These are phyloP conservation scores for Termitomyces sp. DNA, from an alignment of 1,284 basidiomycete species.

Conservation along the genomic window DNA sequence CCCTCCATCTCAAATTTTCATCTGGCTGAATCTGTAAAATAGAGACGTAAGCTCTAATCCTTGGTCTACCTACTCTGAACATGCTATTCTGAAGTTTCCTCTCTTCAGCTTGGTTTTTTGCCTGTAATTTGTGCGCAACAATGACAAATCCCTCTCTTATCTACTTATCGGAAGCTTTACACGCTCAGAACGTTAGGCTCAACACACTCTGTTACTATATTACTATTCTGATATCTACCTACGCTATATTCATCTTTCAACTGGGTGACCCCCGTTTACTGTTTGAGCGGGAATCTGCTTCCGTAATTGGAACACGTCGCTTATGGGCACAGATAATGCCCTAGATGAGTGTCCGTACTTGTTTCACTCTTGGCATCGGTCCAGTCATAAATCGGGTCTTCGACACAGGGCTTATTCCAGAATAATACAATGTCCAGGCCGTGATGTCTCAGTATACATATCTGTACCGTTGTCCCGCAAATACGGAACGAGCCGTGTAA, in stretches of 20 bases:
- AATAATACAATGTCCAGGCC: not conserved
- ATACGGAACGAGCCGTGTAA: not conserved
- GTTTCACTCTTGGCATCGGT: not conserved
- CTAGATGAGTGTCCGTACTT: not conserved
- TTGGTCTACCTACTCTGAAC: not conserved
- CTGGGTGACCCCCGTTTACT: not conserved
- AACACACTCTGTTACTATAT: no score
- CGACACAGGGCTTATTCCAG: not conserved
- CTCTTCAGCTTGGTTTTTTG: not conserved
- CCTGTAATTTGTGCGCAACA: not conserved
- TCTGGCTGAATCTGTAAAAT: not conserved
- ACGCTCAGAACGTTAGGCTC: not conserved
- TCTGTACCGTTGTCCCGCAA: not conserved
- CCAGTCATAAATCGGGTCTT: not conserved
- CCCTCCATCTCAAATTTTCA: not conserved
- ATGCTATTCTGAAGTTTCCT: not conserved
- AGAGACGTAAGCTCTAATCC: not conserved
- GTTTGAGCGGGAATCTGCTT: not conserved
- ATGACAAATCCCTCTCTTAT: not conserved
- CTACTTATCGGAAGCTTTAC: no score
- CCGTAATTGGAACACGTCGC: not conserved
- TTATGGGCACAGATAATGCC: not conserved
- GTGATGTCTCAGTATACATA: not conserved
- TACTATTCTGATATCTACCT: no score
- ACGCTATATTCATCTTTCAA: no score